phyloP scores from a whole-genome alignment of 495 filamentous ascomycete genomes.

The Achaetomiella virescens region DNA sequence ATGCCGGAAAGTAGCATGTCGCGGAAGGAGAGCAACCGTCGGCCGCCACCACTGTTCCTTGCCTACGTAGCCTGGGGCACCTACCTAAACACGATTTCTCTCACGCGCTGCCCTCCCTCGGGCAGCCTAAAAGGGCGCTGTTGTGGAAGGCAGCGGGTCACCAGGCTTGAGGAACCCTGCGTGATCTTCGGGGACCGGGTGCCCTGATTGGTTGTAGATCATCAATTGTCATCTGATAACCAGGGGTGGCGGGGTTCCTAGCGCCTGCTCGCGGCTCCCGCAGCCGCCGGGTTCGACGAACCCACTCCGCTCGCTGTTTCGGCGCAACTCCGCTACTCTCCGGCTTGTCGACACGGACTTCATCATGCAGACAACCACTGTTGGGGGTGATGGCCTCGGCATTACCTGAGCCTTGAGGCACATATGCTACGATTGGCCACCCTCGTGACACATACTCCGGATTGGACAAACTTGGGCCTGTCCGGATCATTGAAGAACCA shows the following conservation, averaged over 20 bases:
- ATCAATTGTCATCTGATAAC: slow-evolving; percentile 31
- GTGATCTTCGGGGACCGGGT: not conserved
- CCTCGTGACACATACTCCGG: too few species aligned
- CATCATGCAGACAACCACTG: not conserved
- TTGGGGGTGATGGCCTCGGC: not conserved
- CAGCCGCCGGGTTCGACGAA: not conserved
- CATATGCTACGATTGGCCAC: too few species aligned
- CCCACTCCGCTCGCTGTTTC: not conserved
- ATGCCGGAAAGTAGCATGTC: too few species aligned
- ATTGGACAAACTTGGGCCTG: too few species aligned
- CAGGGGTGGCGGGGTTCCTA: not conserved
- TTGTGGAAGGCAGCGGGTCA: slow-evolving; percentile 3
- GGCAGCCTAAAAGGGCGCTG: not conserved
- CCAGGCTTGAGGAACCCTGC: not conserved
- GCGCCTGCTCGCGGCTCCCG: not conserved
- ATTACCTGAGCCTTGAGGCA: too few species aligned
- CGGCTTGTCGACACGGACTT: too few species aligned
- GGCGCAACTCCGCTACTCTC: not conserved
- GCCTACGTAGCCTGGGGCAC: too few species aligned
- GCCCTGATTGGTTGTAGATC: slow-evolving; percentile 25
- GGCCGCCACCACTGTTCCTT: too few species aligned
- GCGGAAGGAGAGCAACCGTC: too few species aligned
- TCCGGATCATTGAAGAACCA: too few species aligned
- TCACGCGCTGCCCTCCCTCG: not conserved
- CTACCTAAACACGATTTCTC: not conserved